These are phyloP conservation scores for Cymodocea nodosa DNA, from an alignment of 116 monocot genomes.

Conservation along the genomic window DNA sequence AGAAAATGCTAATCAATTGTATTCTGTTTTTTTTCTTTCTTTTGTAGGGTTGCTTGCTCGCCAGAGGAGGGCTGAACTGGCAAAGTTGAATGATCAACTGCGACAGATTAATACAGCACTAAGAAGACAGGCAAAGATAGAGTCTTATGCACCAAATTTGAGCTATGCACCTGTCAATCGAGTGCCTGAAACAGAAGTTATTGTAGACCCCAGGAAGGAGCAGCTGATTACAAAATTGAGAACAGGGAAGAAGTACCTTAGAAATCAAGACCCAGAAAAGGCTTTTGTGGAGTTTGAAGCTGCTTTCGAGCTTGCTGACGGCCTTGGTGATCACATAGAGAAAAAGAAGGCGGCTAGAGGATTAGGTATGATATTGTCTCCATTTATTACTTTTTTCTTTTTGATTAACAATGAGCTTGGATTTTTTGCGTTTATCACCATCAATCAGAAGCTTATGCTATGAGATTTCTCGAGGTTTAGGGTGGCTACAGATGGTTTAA, in stretches of 20 bases:
- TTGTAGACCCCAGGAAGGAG: conserved; percentile 87
- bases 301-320: conserved; percentile 62
- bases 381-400: not conserved
- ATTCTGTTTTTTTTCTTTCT: not conserved
- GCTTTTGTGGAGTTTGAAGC: conserved; percentile 72
- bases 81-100: conserved; percentile 68
- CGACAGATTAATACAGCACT: conserved; percentile 92
- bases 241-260: conserved; percentile 66
- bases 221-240: conserved; percentile 49
- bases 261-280: conserved; percentile 66
- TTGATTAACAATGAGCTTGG: not conserved
- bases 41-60: conserved; percentile 76
- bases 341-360: conserved; percentile 94
- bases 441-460: too few relatives aligned
- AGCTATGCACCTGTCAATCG: conserved; percentile 86
- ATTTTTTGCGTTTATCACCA: too few relatives aligned
- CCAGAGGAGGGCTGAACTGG: conserved; percentile 75
- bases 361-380: conserved; percentile 31
- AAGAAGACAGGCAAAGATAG: conserved; percentile 92
- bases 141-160: conserved; percentile 87
- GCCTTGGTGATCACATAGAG: conserved; percentile 63
- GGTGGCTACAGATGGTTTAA: too few relatives aligned
- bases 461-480: too few relatives aligned
- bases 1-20: not conserved
- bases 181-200: conserved; percentile 51